Conservation (phyloP, 1,284 basidiomycete species). For the Malassezia cuniculi region DNA sequence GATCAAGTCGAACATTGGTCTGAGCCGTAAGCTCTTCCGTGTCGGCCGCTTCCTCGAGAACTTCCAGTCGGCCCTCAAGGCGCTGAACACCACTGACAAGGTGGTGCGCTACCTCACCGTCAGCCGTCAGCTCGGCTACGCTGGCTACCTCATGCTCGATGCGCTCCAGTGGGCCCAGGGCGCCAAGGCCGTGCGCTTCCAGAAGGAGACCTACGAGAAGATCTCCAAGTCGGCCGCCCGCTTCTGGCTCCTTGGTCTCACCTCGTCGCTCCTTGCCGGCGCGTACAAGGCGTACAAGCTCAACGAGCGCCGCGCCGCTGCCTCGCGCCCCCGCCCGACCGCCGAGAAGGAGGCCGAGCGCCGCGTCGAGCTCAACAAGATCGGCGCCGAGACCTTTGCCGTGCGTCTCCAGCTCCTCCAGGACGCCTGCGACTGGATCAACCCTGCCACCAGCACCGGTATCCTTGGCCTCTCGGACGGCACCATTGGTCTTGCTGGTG, state of each 20-base stretch:
- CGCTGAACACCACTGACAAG: conserved; percentile 53
- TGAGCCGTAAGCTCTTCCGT: conserved; percentile 59
- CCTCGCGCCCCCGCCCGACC: conserved; percentile 47
- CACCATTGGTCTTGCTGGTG: conserved; percentile 39
- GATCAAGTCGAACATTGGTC: conserved; percentile 47
- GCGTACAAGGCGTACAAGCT: conserved; percentile 42
- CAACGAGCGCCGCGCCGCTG: conserved; percentile 24
- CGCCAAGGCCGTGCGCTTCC: conserved; percentile 39
- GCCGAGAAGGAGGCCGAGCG: conserved; percentile 58
- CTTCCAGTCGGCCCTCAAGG: conserved; percentile 75
- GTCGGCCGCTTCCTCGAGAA: conserved; percentile 89
- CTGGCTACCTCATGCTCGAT: conserved; percentile 59
- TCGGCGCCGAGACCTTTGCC: conserved; percentile 56
- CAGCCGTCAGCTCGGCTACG: conserved; percentile 75
- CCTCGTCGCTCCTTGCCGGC: conserved; percentile 32
- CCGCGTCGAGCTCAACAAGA: conserved; percentile 53
- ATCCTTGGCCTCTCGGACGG: conserved; percentile 75
- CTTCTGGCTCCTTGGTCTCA: conserved; percentile 71
- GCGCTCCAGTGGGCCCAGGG: conserved; percentile 39
- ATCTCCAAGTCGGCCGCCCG: conserved; percentile 64
- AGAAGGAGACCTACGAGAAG: conserved; percentile 56
- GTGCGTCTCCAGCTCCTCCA: conserved; percentile 65
- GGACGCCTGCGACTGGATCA: conserved; percentile 70
- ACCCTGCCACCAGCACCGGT: conserved; percentile 72
- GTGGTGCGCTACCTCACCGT: conserved; percentile 71